A percentile compares a stretch with the other conserved stretches of the same genome.
These are phyloP conservation scores for Pseudopyrenochaeta lycopersici DNA, from an alignment of 2,329 filamentous ascomycete genomes.

Conservation along the genomic window DNA sequence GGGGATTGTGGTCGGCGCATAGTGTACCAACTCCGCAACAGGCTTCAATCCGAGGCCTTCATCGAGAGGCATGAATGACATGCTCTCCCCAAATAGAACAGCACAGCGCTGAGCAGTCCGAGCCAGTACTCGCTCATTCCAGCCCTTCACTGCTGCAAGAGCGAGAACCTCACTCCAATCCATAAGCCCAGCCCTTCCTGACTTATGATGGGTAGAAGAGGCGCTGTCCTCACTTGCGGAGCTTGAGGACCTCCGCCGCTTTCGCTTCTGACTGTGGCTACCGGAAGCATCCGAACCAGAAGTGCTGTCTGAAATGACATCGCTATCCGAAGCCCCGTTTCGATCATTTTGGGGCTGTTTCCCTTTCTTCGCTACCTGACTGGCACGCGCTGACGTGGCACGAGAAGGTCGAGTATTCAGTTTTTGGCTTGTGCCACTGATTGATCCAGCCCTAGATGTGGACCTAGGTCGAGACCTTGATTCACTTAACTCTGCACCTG, in stretches of 20 bases:
- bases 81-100: conserved; percentile 75
- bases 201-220: conserved; percentile 19
- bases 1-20: conserved; percentile 42
- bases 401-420: conserved; percentile 20
- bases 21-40: conserved; percentile 42
- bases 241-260: conserved; percentile 23
- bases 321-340: conserved; percentile 1
- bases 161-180: conserved; percentile 90
- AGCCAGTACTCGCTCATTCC: conserved; percentile 69
- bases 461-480: conserved; percentile 19
- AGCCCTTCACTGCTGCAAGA: conserved; percentile 77
- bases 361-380: background rate
- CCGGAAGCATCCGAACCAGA: conserved; percentile 28
- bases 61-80: conserved; percentile 68
- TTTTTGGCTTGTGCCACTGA: conserved; percentile 14
- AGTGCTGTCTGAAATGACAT: conserved; percentile 48
- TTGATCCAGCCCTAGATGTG: conserved; percentile 24
- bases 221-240: conserved; percentile 12
- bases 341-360: background rate
- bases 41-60: conserved; percentile 46
- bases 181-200: conserved; percentile 28
- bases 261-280: conserved; percentile 4
- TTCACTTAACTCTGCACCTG: conserved; percentile 34
- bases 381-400: conserved; percentile 3
- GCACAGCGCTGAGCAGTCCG: conserved; percentile 78